Evolutionary conservation across 2,329 filamentous ascomycete species (phyloP).

Genomic region (Penicillium oxalicum): DNA sequence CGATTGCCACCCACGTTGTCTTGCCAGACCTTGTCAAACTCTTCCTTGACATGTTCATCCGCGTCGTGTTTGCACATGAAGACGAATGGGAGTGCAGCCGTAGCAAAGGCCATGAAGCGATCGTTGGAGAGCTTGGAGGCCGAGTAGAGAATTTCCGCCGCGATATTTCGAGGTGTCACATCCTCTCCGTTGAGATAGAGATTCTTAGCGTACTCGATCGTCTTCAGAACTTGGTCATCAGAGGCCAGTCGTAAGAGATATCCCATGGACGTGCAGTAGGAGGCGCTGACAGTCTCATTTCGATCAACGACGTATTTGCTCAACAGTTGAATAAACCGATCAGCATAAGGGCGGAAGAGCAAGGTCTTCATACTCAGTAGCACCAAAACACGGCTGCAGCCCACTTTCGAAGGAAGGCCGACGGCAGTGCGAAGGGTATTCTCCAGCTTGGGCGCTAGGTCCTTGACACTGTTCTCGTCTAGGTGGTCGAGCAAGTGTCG

Average conservation of each 20-base stretch:
- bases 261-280: conserved; percentile 79
- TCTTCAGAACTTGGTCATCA: conserved; percentile 52
- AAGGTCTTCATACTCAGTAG: conserved; percentile 73
- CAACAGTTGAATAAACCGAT: conserved; percentile 68
- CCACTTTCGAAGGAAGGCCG: conserved; percentile 89
- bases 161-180: conserved; percentile 64
- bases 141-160: conserved; percentile 76
- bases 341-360: conserved; percentile 68
- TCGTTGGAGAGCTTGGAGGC: conserved; percentile 84
- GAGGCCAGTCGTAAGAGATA: conserved; percentile 69
- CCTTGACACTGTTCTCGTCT: conserved; percentile 69
- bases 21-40: conserved; percentile 81
- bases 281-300: conserved; percentile 87
- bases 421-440: conserved; percentile 77
- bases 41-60: conserved; percentile 69
- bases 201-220: conserved; percentile 53
- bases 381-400: conserved; percentile 76
- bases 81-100: conserved; percentile 73
- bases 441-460: conserved; percentile 66
- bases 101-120: conserved; percentile 71
- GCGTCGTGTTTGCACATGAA: conserved; percentile 84
- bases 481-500: conserved; percentile 72
- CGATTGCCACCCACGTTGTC: conserved; percentile 83
- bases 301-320: conserved; percentile 80
- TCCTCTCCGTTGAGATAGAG: conserved; percentile 81